Evolutionary conservation across 257 asterid genomes (phyloP), one percentile per base, ranked within the genome.

Genomic region (Primulina tabacum): DNA sequence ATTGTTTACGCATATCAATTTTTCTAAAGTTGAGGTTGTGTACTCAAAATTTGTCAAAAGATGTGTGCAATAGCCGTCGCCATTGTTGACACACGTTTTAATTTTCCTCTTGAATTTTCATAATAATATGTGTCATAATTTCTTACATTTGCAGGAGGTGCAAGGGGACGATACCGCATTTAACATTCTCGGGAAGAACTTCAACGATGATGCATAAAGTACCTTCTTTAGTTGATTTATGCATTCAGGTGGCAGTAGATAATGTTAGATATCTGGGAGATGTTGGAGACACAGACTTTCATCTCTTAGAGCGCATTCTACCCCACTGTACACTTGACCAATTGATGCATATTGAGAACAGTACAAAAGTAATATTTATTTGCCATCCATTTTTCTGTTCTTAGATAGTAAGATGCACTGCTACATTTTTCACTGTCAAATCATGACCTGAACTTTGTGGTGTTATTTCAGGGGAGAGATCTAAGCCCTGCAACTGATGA

Each of bases 201-300:
- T 62, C 26, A 74, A 43, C 59, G 75, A n/a, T 21, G 80, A 77
- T 53, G 79, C 70, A 10, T 4, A 68, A 63, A 79, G 76, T 66
- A 33, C 98, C 98, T 35, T 83, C 98, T 0, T 78, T 92, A 75
- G 90, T 90, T 60, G 98, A 92, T 81, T 81, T 90, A 18, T 88
- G 95, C 75, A 91, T 92, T 70, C 87, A 71, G 77, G 20, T 75
- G 64, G 97, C 90, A 8, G 74, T 93, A 74, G 88, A 82, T 75
- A 87, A 90, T 80, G 84, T 89, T 71, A 75, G 89, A 71, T 87
- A 90, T 83, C 84, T 93, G 30, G 96, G 98, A 57, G 82, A 93
- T 82, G 96, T 93, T 76, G 97, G 98, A 56, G 90, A 83, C 77
- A 83, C 92, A 5, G 98, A 93, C 26, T 37, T 3, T 71, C 85